These are phyloP conservation scores for Pichia sp. DNA, from an alignment of 1,139 yeast species.

Conservation along the genomic window DNA sequence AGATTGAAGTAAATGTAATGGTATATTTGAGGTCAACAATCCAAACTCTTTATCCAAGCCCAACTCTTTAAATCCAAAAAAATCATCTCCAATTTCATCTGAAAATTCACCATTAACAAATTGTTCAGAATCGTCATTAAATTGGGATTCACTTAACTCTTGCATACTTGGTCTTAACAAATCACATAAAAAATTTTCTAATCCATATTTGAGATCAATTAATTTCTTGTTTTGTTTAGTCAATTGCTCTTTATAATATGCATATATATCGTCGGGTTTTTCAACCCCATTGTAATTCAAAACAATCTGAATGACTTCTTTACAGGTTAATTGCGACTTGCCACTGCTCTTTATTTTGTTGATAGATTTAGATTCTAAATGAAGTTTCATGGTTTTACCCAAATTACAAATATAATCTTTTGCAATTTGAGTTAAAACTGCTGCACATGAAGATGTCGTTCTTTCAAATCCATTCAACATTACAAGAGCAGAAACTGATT, in stretches of 20 bases:
- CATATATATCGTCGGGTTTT: constrained; percentile 69
- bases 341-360: constrained; percentile 32
- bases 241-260: constrained; percentile 69
- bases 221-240: constrained; percentile 64
- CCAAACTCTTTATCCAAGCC: constrained; percentile 93
- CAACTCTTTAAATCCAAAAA: constrained; percentile 91
- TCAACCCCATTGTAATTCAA: constrained; percentile 80
- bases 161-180: constrained; percentile 75
- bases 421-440: constrained; percentile 76
- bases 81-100: constrained; percentile 88
- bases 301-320: constrained; percentile 53
- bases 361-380: constrained; percentile 57
- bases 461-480: constrained; percentile 95
- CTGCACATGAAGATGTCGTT: constrained; percentile 71
- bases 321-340: constrained; percentile 35
- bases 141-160: constrained; percentile 69
- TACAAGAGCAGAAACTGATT: constrained; percentile 68
- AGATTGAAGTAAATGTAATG: constrained; percentile 81
- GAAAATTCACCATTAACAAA: constrained; percentile 93
- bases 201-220: constrained; percentile 57
- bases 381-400: constrained; percentile 63
- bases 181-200: constrained; percentile 72
- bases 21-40: constrained; percentile 78
- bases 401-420: constrained; percentile 72
- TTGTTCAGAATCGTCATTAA: constrained; percentile 87